phyloP scores from a whole-genome alignment of 495 filamentous ascomycete species.

The Astrocystis sublimbata region DNA sequence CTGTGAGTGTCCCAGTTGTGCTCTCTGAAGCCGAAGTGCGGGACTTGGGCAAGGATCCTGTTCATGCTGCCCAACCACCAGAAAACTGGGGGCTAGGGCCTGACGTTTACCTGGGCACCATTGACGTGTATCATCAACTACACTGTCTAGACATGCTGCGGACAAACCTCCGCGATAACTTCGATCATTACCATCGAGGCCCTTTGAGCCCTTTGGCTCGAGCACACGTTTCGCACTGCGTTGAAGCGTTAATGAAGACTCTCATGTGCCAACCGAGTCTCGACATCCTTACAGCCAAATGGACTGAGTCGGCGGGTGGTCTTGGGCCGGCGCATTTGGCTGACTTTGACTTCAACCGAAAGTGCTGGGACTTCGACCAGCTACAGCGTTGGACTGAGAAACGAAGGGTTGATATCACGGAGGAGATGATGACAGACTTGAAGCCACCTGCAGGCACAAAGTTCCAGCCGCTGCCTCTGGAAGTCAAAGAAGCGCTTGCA shows the following conservation, averaged over 20 bases:
- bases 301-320: neutral
- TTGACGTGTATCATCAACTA: slow-evolving; percentile 20
- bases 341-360: slow-evolving; percentile 3
- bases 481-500: slow-evolving; percentile 8
- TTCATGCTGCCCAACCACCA: slow-evolving; percentile 22
- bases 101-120: slow-evolving; percentile 29
- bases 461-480: neutral
- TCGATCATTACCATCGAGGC: slow-evolving; percentile 14
- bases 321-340: neutral
- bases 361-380: neutral
- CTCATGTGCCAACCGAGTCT: slow-evolving; percentile 8
- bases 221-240: slow-evolving; percentile 5
- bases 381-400: neutral
- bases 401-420: neutral
- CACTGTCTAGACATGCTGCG: slow-evolving; percentile 20
- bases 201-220: neutral
- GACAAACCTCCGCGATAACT: slow-evolving; percentile 8
- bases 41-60: slow-evolving; percentile 32
- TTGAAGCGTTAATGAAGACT: slow-evolving; percentile 6
- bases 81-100: slow-evolving; percentile 27
- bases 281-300: slow-evolving; percentile 1
- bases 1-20: too few relatives aligned
- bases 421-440: neutral
- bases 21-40: slow-evolving; percentile 24
- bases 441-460: slow-evolving; percentile 1